Evolutionary conservation across 2,329 filamentous ascomycete genomes (phyloP).

Genomic region (Malbranchea zuffiana): DNA sequence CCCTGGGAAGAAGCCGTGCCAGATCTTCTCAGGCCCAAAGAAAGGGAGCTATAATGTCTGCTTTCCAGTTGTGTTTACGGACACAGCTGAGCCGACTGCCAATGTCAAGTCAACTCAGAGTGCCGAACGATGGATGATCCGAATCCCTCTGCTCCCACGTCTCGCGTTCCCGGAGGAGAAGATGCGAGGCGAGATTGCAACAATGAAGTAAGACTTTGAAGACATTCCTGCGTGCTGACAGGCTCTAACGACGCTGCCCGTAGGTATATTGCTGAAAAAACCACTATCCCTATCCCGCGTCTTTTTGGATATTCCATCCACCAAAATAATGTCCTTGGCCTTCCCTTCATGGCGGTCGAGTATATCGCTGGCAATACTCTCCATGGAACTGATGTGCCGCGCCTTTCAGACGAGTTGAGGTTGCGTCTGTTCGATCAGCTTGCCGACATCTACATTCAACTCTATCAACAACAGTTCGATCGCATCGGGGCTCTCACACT

Average conservation of each 20-base stretch:
- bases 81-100: neutral
- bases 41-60: slow-evolving; percentile 12
- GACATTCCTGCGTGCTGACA: neutral
- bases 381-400: neutral
- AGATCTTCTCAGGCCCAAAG: slow-evolving; percentile 7
- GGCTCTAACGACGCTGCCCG: neutral
- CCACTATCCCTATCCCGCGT: slow-evolving; percentile 16
- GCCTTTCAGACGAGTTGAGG: neutral
- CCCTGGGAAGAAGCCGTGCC: neutral
- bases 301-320: slow-evolving; percentile 7
- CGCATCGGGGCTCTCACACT: slow-evolving; percentile 6
- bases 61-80: slow-evolving; percentile 7
- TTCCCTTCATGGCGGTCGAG: slow-evolving; percentile 11
- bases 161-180: slow-evolving; percentile 10
- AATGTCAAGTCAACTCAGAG: neutral
- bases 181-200: slow-evolving; percentile 8
- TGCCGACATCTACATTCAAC: slow-evolving; percentile 10
- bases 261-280: slow-evolving; percentile 15
- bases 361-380: slow-evolving; percentile 10
- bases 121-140: slow-evolving; percentile 7
- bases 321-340: slow-evolving; percentile 9
- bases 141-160: slow-evolving; percentile 10
- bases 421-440: slow-evolving; percentile 4
- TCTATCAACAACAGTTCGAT: slow-evolving; percentile 9
- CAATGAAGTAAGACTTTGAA: slow-evolving; percentile 5